These are phyloP conservation scores for Rhizoclosmatium globosum DNA, from an alignment of 192 early-diverging fungal species.

Conservation along the genomic window DNA sequence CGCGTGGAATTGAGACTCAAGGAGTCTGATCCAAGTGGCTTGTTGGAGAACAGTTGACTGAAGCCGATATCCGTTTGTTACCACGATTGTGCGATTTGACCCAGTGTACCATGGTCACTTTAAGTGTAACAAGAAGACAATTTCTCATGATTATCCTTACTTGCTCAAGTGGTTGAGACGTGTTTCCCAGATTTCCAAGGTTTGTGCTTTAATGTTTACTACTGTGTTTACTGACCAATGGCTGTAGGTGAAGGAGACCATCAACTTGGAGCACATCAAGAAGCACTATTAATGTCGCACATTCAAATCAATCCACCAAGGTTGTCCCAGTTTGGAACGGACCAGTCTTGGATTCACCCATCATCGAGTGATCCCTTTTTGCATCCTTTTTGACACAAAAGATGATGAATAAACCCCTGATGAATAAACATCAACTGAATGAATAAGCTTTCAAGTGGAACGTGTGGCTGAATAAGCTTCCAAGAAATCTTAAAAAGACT, in stretches of 20 bases:
- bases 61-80: slow-evolving; percentile 95
- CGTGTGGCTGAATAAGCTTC: too few relatives aligned
- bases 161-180: slow-evolving; percentile 84
- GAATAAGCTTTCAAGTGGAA: too few relatives aligned
- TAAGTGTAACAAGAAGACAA: slow-evolving; percentile 91
- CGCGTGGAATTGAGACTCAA: slow-evolving; percentile 81
- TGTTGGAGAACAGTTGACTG: slow-evolving; percentile 83
- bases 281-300: slow-evolving; percentile 92
- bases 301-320: slow-evolving; percentile 89
- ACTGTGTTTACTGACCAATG: not conserved
- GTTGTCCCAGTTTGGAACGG: slow-evolving; percentile 77
- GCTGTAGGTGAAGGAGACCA: slow-evolving; percentile 72
- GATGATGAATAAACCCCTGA: too few relatives aligned
- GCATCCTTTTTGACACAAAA: too few relatives aligned
- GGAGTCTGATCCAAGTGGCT: slow-evolving; percentile 69
- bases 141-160: slow-evolving; percentile 87
- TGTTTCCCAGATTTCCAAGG: slow-evolving; percentile 82
- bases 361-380: not conserved
- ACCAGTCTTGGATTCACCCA: slow-evolving; percentile 26
- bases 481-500: too few relatives aligned
- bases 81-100: slow-evolving; percentile 95
- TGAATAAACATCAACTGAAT: too few relatives aligned
- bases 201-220: slow-evolving; percentile 32
- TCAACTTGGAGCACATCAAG: slow-evolving; percentile 97
- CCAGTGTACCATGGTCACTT: slow-evolving; percentile 94